Conservation (phyloP, 164 flowering plant genomes). For the Aristolochia fimbriata region DNA sequence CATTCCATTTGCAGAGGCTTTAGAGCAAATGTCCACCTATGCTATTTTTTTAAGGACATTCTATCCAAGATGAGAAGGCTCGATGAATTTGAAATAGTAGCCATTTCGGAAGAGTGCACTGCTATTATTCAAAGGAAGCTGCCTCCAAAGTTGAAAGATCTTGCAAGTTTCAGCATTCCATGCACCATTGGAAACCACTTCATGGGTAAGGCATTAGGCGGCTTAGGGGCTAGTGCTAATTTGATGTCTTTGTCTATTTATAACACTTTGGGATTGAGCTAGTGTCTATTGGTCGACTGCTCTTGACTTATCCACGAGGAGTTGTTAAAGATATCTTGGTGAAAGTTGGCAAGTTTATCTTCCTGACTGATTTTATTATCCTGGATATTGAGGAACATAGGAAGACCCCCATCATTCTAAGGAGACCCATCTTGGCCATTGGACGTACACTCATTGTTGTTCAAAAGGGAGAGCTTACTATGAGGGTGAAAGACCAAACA, state of each 20-base stretch:
- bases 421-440: constrained; percentile 7
- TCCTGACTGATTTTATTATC: constrained; percentile 8
- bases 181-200: background rate
- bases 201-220: constrained; percentile 3
- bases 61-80: background rate
- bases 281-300: background rate
- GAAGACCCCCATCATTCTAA: background rate
- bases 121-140: background rate
- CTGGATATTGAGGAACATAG: constrained; percentile 10
- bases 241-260: constrained; percentile 4
- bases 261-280: background rate
- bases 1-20: no score
- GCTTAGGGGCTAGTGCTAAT: constrained; percentile 11
- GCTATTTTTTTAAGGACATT: constrained; percentile 1
- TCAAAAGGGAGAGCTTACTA: background rate
- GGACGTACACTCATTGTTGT: constrained; percentile 5
- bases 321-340: constrained; percentile 5
- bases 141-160: constrained; percentile 10
- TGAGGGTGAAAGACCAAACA: no score
- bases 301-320: background rate
- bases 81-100: no score
- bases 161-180: constrained; percentile 8
- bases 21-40: constrained; percentile 6
- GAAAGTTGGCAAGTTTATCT: constrained; percentile 6
- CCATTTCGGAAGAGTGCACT: background rate